Evolutionary conservation across 805 yeast genomes (phyloP), one percentile per base, ranked within the genome.

Genomic region (Huiozyma sinensis): DNA sequence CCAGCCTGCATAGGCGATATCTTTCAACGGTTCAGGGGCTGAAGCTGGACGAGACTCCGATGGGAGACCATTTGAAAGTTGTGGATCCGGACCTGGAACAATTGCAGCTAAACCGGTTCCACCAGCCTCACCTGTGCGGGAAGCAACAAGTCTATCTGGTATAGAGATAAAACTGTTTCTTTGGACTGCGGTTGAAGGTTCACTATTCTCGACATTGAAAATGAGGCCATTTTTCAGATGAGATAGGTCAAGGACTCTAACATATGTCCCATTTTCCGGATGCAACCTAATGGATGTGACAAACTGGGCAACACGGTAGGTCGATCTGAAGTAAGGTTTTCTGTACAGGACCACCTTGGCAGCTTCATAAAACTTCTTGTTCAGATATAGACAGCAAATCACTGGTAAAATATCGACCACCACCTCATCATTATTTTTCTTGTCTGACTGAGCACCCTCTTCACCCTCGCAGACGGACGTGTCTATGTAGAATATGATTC

Each of bases 271-370:
- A 42, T 82, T 69, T 3, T 66, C 64, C 7, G 75, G 69, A 49
- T 74, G 72, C 43, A 73, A 67, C 38, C 83, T 68, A n/a, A 87
- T 60, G 5, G 79, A 71, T 1, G 88, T 71, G 5, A 87, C 77
- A 53, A 87, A 79, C 61, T 87, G 95, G 0, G 86, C 92, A 38
- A 84, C 74, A 36, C 95, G 66, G 57, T 83, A 87, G 6, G 89
- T 80, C 2, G 94, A 79, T 0, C 77, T 73, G 50, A 87, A 73
- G 10, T 53, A 47, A 4, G 89, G 77, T 6, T 61, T 48, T 10
- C 65, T 55, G 58, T 84, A 87, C 8, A 86, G 61, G 27, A 70
- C 67, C 5, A 71, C 71, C 50, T 77, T 75, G 2, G 81, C 72
- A 6, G 76, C 63, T 32, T 56, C 58, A 56, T 79, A 72, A 50